These are phyloP conservation scores for Alternaria incomplexa DNA, from an alignment of 2,329 filamentous ascomycete species.

Conservation along the genomic window DNA sequence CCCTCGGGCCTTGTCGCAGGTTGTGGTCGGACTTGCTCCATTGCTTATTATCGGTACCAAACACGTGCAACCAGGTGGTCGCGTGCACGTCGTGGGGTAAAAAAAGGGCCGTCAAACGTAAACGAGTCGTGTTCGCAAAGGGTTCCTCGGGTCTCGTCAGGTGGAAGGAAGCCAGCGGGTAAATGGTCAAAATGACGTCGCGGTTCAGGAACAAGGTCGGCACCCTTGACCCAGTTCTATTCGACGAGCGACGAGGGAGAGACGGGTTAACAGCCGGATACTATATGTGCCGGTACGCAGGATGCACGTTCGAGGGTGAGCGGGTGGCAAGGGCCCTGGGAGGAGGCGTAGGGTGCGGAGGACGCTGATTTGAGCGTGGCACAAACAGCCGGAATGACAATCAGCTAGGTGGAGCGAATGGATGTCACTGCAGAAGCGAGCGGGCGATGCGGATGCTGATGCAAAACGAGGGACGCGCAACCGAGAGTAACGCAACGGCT, in stretches of 20 bases:
- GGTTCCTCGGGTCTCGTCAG: background rate
- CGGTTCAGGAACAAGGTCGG: constrained; percentile 19
- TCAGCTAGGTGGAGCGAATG: background rate
- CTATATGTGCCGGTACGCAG: background rate
- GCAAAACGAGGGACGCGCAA: constrained; percentile 2
- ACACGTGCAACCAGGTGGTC: constrained; percentile 1
- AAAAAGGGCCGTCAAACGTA: background rate
- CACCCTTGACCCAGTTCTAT: constrained; percentile 2
- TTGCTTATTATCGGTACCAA: constrained; percentile 6
- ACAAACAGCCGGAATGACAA: constrained; percentile 11
- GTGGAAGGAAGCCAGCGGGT: constrained; percentile 1
- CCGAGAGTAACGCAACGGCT: background rate
- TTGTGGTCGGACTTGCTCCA: constrained; percentile 38
- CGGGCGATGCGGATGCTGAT: constrained; percentile 6
- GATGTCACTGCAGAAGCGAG: background rate
- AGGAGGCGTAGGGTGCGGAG: background rate
- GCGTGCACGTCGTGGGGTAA: constrained; percentile 15
- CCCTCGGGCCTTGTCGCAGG: constrained; percentile 22
- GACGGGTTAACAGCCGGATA: background rate
- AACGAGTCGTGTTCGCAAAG: background rate
- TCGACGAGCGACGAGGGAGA: constrained; percentile 1
- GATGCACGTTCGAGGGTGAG: background rate
- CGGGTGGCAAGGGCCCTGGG: constrained; percentile 2
- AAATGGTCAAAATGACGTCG: constrained; percentile 30
- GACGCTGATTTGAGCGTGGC: constrained; percentile 3